Conservation (phyloP, 352 stramenopile genomes). For the Globisporangium iwayamae region DNA sequence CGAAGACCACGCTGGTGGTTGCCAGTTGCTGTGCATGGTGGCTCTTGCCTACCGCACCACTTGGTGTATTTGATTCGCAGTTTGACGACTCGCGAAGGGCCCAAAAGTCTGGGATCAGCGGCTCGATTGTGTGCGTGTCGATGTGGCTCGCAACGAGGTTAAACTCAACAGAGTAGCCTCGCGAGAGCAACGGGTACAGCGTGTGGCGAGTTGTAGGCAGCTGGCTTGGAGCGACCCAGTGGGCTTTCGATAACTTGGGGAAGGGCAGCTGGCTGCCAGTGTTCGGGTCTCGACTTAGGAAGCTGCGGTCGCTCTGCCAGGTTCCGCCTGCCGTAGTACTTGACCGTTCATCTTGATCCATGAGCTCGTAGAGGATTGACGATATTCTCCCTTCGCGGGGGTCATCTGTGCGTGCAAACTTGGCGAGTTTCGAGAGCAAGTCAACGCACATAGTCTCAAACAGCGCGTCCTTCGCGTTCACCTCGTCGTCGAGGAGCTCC, state of each 20-base stretch:
- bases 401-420: slow-evolving; percentile 53
- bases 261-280: slow-evolving; percentile 20
- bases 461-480: slow-evolving; percentile 19
- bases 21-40: background rate
- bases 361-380: slow-evolving; percentile 50
- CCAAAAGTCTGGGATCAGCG: slow-evolving; percentile 31
- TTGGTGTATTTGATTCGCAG: background rate
- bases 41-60: slow-evolving; percentile 1
- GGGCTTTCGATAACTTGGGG: slow-evolving; percentile 27
- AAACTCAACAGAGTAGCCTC: slow-evolving; percentile 49
- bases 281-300: slow-evolving; percentile 28
- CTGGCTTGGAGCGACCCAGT: slow-evolving; percentile 21
- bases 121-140: slow-evolving; percentile 56
- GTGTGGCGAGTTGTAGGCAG: slow-evolving; percentile 26
- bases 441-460: slow-evolving; percentile 68
- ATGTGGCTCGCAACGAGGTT: slow-evolving; percentile 47
- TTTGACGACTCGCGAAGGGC: slow-evolving; percentile 14
- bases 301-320: slow-evolving; percentile 62
- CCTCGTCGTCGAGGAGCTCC: slow-evolving; percentile 41
- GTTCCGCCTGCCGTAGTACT: background rate
- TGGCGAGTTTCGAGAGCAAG: slow-evolving; percentile 53
- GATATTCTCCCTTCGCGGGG: slow-evolving; percentile 49
- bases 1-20: slow-evolving; percentile 24
- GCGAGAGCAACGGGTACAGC: slow-evolving; percentile 36
- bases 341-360: slow-evolving; percentile 46